Evolutionary conservation across 768 basidiomycete species (phyloP), one percentile per base, ranked within the genome.

Genomic region (Gloeopeniophorella convolvens): DNA sequence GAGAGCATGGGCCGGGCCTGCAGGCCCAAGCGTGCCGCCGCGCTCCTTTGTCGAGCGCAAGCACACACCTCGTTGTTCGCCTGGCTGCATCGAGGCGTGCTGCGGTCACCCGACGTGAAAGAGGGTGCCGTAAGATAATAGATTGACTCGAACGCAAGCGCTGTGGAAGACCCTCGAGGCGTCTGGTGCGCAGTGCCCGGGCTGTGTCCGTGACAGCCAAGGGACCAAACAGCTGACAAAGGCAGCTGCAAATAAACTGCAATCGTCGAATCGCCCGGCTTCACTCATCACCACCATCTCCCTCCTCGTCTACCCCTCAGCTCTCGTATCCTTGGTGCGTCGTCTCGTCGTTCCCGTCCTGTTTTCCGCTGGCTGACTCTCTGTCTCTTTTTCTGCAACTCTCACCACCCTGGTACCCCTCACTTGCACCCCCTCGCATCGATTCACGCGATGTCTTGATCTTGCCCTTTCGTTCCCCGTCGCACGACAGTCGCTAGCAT

Each of bases 161-260:
- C n/a, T n/a, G n/a, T n/a, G n/a, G n/a, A n/a, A n/a, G n/a, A n/a
- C n/a, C n/a, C n/a, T n/a, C n/a, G n/a, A n/a, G n/a, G n/a, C n/a
- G n/a, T n/a, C n/a, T n/a, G n/a, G n/a, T n/a, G n/a, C n/a, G n/a
- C n/a, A n/a, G n/a, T n/a, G n/a, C n/a, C n/a, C n/a, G n/a, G n/a
- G n/a, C n/a, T n/a, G n/a, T n/a, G n/a, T n/a, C n/a, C n/a, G n/a
- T n/a, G n/a, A n/a, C n/a, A n/a, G n/a, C n/a, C n/a, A n/a, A n/a
- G n/a, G 42, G 60, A 49, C 70, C 70, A 71, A 69, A 69, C 52
- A 70, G 59, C 42, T 32, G 30, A 54, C 68, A 66, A 69, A 71
- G 51, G 62, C n/a, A n/a, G n/a, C 57, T 59, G 56, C 65, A 68
- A 69, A 69, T 68, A 58, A 69, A 64, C 61, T 55, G 51, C 58